Percentiles rank a stretch among this genome's conserved stretches.
Evolutionary conservation across 1,139 yeast genomes (phyloP).

Genomic region (Meyerozyma elateridarum): DNA sequence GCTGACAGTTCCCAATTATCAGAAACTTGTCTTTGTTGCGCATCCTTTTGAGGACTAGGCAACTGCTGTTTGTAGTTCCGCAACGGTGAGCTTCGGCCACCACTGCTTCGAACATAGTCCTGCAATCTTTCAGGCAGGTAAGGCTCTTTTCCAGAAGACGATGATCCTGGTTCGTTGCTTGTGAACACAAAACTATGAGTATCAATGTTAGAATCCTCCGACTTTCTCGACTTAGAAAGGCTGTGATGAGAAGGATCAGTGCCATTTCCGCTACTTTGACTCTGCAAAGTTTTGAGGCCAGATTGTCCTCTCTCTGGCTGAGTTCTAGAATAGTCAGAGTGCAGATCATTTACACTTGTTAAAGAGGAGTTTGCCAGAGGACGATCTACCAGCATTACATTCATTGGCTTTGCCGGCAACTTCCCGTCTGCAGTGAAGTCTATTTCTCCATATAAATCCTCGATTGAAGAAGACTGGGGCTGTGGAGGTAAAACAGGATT

Average conservation of each 20-base stretch:
- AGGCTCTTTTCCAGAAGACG: conserved; percentile 4
- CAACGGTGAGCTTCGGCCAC: conserved; percentile 20
- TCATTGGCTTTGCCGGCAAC: conserved; percentile 42
- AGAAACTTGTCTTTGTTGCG: conserved; percentile 19
- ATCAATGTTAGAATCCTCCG: conserved; percentile 14
- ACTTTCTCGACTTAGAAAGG: not conserved
- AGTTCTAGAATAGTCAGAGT: conserved; percentile 1
- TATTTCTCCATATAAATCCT: conserved; percentile 28
- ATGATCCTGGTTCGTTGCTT: conserved; percentile 6
- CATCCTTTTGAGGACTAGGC: no score
- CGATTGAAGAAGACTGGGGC: conserved; percentile 14
- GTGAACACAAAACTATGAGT: conserved; percentile 32
- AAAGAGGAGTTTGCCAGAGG: conserved; percentile 8
- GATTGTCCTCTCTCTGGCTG: conserved; percentile 3
- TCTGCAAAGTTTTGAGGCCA: not conserved
- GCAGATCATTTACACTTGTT: conserved; percentile 3
- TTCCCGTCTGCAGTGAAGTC: conserved; percentile 44
- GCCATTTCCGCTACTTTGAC: not conserved
- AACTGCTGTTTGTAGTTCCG: conserved; percentile 17
- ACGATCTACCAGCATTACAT: conserved; percentile 26
- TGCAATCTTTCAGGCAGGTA: conserved; percentile 18
- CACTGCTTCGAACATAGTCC: conserved; percentile 18
- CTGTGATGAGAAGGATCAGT: not conserved
- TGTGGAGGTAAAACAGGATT: conserved; percentile 22
- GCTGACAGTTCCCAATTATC: conserved; percentile 27